A percentile compares a stretch with the other conserved stretches of the same genome.
phyloP scores from a whole-genome alignment of 2,329 filamentous ascomycete species.

The Phaeosphaeriaceae sp. region DNA sequence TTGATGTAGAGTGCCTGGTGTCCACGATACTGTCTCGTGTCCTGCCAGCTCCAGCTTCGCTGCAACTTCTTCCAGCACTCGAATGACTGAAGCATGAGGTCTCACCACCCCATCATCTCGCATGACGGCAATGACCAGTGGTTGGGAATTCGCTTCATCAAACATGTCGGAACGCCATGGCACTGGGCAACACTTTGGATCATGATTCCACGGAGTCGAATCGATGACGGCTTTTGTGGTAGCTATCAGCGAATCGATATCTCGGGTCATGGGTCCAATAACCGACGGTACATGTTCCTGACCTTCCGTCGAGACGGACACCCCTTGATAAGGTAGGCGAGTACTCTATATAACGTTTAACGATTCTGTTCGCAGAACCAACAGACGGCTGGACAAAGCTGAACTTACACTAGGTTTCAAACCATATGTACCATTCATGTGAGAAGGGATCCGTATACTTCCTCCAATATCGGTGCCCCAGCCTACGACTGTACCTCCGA shows the following conservation, averaged over 20 bases:
- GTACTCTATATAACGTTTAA: slow-evolving; percentile 53
- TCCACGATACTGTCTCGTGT: slow-evolving; percentile 63
- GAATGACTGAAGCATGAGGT: slow-evolving; percentile 60
- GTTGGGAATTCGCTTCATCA: slow-evolving; percentile 48
- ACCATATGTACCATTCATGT: slow-evolving; percentile 64
- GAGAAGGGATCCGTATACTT: slow-evolving; percentile 64
- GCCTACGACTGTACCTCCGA: slow-evolving; percentile 61
- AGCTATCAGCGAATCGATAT: slow-evolving; percentile 57
- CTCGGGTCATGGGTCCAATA: slow-evolving; percentile 65
- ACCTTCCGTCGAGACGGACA: slow-evolving; percentile 66
- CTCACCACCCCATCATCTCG: slow-evolving; percentile 62
- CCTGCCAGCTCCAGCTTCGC: slow-evolving; percentile 54
- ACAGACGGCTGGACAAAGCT: background rate
- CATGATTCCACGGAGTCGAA: slow-evolving; percentile 59
- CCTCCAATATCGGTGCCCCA: slow-evolving; percentile 66
- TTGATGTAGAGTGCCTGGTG: slow-evolving; percentile 56
- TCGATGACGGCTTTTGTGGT: slow-evolving; percentile 58
- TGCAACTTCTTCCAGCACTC: slow-evolving; percentile 52
- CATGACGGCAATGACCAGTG: slow-evolving; percentile 59
- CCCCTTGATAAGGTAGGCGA: slow-evolving; percentile 64
- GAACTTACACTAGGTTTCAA: slow-evolving; percentile 55
- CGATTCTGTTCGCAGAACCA: background rate
- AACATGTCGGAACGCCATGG: slow-evolving; percentile 60
- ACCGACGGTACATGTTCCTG: slow-evolving; percentile 70
- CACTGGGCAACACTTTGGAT: slow-evolving; percentile 61